A percentile compares a stretch with the other conserved stretches of the same genome.
phyloP scores from a whole-genome alignment of 495 filamentous ascomycete genomes.

The Rostrohypoxylon terebratum region DNA sequence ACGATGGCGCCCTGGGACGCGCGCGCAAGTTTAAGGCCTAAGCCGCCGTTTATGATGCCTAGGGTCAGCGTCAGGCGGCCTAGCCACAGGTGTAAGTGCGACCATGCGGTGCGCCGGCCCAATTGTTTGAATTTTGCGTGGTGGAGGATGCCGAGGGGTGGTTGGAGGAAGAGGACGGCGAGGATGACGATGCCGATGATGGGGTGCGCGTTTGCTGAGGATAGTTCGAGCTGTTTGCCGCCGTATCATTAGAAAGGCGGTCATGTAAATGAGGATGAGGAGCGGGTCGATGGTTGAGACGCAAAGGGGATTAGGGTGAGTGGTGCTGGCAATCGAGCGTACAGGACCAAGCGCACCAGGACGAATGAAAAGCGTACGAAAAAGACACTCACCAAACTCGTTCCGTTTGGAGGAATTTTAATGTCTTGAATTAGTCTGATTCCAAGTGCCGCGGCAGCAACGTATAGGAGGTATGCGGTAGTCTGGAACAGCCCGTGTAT shows the following conservation, averaged over 20 bases:
- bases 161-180: conserved; percentile 67
- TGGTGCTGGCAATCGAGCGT: neutral
- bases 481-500: conserved; percentile 69
- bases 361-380: neutral
- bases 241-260: neutral
- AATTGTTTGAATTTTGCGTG: conserved; percentile 66
- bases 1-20: conserved; percentile 44
- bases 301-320: neutral
- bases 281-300: neutral
- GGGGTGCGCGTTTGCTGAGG: conserved; percentile 54
- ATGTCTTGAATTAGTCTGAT: conserved; percentile 60
- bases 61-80: conserved; percentile 70
- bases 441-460: conserved; percentile 70
- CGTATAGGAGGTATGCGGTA: conserved; percentile 60
- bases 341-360: neutral
- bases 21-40: conserved; percentile 67
- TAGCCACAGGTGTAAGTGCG: conserved; percentile 72
- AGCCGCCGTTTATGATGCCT: conserved; percentile 75
- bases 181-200: conserved; percentile 72
- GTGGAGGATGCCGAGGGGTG: conserved; percentile 70
- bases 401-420: conserved; percentile 38
- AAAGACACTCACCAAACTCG: conserved; percentile 46
- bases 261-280: neutral
- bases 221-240: conserved; percentile 25
- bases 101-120: conserved; percentile 61